phyloP scores from a whole-genome alignment of 352 stramenopile genomes.

The Nothophytophthora sp. region DNA sequence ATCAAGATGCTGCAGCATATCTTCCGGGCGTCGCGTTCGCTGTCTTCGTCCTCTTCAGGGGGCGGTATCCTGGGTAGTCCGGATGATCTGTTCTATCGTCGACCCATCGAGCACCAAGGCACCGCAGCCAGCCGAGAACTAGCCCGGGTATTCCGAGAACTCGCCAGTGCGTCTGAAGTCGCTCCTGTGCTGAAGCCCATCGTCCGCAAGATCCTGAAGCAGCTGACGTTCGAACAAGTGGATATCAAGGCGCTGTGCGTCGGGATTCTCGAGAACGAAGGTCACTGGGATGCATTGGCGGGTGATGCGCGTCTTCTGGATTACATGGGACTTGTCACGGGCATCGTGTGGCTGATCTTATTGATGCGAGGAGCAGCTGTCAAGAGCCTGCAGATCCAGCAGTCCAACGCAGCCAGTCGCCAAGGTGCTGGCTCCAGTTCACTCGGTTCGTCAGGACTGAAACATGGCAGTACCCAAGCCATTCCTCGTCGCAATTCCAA shows the following conservation, averaged over 20 bases:
- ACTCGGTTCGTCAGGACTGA: slow-evolving; percentile 42
- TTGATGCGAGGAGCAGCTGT: slow-evolving; percentile 78
- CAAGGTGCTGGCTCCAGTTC: slow-evolving; percentile 31
- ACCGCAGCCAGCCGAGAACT: slow-evolving; percentile 70
- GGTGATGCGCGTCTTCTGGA: slow-evolving; percentile 70
- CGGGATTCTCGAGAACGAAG: slow-evolving; percentile 74
- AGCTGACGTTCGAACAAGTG: slow-evolving; percentile 81
- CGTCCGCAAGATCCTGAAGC: slow-evolving; percentile 83
- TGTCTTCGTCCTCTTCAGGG: slow-evolving; percentile 13
- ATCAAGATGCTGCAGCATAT: slow-evolving; percentile 91
- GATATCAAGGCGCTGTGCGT: slow-evolving; percentile 82
- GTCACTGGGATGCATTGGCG: slow-evolving; percentile 67
- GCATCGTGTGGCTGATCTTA: slow-evolving; percentile 74
- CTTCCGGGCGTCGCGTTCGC: slow-evolving; percentile 61
- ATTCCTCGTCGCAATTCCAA: slow-evolving; percentile 53
- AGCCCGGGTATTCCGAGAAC: slow-evolving; percentile 77
- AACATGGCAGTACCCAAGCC: slow-evolving; percentile 47
- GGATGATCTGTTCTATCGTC: slow-evolving; percentile 68
- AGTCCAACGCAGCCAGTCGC: slow-evolving; percentile 48
- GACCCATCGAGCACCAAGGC: slow-evolving; percentile 51
- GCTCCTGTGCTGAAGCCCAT: slow-evolving; percentile 84
- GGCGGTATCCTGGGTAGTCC: slow-evolving; percentile 27
- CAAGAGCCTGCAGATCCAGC: slow-evolving; percentile 87
- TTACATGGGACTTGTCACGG: slow-evolving; percentile 79
- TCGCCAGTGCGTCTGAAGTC: slow-evolving; percentile 73